A percentile compares a stretch with the other conserved stretches of the same genome.
phyloP scores from a whole-genome alignment of 225 moss, liverwort and hornwort genomes.

The Bryoerythrophyllum caledonicum region DNA sequence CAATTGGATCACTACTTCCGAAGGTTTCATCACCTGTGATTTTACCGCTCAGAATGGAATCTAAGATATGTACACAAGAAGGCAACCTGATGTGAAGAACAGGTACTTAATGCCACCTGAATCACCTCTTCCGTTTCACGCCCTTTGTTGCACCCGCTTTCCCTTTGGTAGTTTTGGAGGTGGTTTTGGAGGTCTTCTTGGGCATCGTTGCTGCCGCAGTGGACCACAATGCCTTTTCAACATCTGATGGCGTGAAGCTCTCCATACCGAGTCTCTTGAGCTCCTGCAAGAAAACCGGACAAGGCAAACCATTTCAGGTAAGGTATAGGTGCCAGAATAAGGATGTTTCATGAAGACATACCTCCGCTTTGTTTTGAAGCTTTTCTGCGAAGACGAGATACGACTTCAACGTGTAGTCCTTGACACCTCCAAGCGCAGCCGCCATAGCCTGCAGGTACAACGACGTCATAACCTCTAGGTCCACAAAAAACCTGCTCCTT shows the following conservation, averaged over 20 bases:
- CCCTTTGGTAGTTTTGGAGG: constrained; percentile 21
- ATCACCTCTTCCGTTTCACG: constrained; percentile 47
- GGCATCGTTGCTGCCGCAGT: constrained; percentile 59
- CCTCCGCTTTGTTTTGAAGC: constrained; percentile 61
- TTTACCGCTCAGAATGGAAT: background rate
- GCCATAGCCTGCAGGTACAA: constrained; percentile 60
- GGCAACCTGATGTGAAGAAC: background rate
- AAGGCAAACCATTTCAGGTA: background rate
- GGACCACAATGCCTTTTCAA: constrained; percentile 77
- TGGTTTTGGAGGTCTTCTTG: constrained; percentile 34
- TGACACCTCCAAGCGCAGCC: constrained; percentile 59
- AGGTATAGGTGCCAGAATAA: too few relatives aligned
- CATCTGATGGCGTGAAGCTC: constrained; percentile 58
- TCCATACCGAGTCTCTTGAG: constrained; percentile 31
- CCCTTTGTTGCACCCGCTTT: constrained; percentile 35
- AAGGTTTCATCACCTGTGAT: background rate
- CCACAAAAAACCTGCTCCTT: background rate
- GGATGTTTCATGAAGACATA: constrained; percentile 10
- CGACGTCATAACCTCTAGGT: background rate
- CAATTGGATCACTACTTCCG: background rate
- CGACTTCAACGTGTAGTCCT: constrained; percentile 65
- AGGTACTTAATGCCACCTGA: constrained; percentile 4
- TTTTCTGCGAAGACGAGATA: constrained; percentile 65
- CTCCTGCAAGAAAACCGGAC: constrained; percentile 39
- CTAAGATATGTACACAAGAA: background rate